Base-by-base conservation (phyloP, 371 early-diverging fungal genomes). In the Rhizopus arrhizus region DNA sequence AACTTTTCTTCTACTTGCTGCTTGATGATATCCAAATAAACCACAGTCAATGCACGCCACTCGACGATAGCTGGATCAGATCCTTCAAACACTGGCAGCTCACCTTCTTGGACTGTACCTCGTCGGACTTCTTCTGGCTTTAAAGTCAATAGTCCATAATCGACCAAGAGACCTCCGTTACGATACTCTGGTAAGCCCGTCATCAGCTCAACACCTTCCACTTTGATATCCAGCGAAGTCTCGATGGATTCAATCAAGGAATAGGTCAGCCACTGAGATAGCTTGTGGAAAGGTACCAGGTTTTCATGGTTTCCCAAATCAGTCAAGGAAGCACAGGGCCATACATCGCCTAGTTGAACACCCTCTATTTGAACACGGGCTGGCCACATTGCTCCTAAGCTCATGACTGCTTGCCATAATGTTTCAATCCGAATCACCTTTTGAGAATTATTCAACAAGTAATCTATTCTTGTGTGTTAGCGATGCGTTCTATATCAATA, bases 201-300 rank as follows among this genome's bases (percentile, higher is more conserved):
- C 74, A 96, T 77, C 12, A 70, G 62, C 22, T 87, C 85, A 4
- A 83, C 66, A 6, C 88, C 89, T 12, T 72, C 66, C 43, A 95
- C 81, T 1, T 52, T 72, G 16, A 91, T 62, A 40, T 70, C 76
- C 15, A 87, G 68, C 9, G 85, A 59, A n/a, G 74, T 73, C 54
- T 83, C 81, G 22, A 95, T 70, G 1, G 90, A 89, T 59, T 95
- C 97, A 73, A 92, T 83, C 51, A 95, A 77, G 0, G 94, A 94
- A 73, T 95, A 95, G 2, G 95, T 92, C 34, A 96, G 86, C 97
- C 97, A 96, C 73, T 95, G 95, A 13, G 93, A 91, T 41, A 96
- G 82, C 62, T 96, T 96, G 74, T 96, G 95, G 79, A 95, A 95
- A 16, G 93, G 84, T 7, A 95, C 90, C 48, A 80, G 65, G 29